phyloP scores from a whole-genome alignment of 176 grass and related monocot genomes.

The Poa pratensis region DNA sequence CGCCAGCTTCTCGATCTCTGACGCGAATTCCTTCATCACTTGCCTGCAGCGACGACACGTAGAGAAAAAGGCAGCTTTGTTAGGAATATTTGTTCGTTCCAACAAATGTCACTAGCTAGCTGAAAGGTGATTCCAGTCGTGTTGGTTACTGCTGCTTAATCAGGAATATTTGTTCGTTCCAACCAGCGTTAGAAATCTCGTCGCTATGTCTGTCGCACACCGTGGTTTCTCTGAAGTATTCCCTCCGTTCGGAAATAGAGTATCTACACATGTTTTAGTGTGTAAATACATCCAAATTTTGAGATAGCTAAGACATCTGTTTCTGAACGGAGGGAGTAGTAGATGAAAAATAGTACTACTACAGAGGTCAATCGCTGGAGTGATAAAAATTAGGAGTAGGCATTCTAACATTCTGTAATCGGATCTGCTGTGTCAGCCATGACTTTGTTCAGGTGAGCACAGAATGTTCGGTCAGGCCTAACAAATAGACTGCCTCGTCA shows the following conservation, averaged over 20 bases:
- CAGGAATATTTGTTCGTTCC: too few species aligned
- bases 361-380: background rate
- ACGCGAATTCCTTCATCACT: constrained; percentile 68
- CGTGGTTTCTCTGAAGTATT: background rate
- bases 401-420: background rate
- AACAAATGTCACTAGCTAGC: background rate
- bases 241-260: too few species aligned
- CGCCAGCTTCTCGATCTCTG: constrained; percentile 68
- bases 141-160: background rate
- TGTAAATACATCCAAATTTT: too few species aligned
- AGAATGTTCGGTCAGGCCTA: constrained; percentile 12
- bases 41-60: constrained; percentile 39
- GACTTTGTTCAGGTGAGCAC: background rate
- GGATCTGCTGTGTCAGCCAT: background rate
- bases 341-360: too few species aligned
- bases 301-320: too few species aligned
- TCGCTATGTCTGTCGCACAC: background rate
- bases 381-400: background rate
- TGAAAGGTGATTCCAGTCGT: constrained; percentile 26
- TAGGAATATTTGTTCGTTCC: background rate
- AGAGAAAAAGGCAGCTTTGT: background rate
- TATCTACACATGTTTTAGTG: too few species aligned
- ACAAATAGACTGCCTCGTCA: constrained; percentile 30
- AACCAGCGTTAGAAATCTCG: too few species aligned
- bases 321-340: background rate